These are phyloP conservation scores for Nephromyces sp. DNA, from an alignment of 169 alveolate species.

Conservation along the genomic window DNA sequence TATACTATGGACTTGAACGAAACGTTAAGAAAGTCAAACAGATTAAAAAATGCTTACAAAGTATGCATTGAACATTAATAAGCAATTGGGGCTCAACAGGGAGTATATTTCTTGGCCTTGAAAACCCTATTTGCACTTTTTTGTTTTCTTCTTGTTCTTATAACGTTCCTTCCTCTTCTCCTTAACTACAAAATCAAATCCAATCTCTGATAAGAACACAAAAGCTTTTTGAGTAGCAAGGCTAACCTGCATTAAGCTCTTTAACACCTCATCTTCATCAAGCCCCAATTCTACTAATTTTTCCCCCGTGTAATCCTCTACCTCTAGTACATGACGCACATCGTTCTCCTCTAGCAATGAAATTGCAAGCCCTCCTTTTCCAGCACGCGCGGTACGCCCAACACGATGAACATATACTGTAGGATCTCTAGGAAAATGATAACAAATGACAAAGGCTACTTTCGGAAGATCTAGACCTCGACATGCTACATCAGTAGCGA, in stretches of 20 bases:
- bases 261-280: not conserved
- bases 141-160: too few species aligned
- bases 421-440: conserved; percentile 82
- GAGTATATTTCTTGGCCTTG: too few species aligned
- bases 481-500: conserved; percentile 93
- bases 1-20: too few species aligned
- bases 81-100: too few species aligned
- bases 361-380: conserved; percentile 76
- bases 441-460: conserved; percentile 85
- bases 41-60: too few species aligned
- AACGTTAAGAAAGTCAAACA: too few species aligned
- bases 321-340: not conserved
- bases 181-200: not conserved
- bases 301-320: not conserved
- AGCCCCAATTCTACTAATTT: not conserved
- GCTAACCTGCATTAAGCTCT: not conserved
- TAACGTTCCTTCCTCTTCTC: too few species aligned
- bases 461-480: conserved; percentile 96
- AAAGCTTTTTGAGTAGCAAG: not conserved
- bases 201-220: not conserved
- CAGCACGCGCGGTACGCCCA: conserved; percentile 97
- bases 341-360: conserved; percentile 16
- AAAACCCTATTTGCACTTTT: too few species aligned
- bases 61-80: too few species aligned
- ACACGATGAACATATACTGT: conserved; percentile 89